A percentile compares a stretch with the other conserved stretches of the same genome.
phyloP scores from a whole-genome alignment of 1,284 basidiomycete species.

The Sphaerobolus stellatus region DNA sequence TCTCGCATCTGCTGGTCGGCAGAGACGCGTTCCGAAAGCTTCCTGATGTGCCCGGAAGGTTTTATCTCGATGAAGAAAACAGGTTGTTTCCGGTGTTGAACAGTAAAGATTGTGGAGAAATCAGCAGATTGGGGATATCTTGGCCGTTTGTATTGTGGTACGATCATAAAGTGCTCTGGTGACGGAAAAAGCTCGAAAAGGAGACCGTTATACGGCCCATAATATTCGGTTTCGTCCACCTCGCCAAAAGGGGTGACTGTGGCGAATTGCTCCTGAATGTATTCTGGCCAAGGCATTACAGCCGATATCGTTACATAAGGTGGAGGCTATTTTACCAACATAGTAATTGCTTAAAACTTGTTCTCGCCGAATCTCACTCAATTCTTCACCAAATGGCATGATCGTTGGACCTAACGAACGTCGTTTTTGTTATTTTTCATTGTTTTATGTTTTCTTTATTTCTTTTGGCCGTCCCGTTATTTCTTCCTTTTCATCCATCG shows the following conservation, averaged over 20 bases:
- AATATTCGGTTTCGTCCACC: not conserved
- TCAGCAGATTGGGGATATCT: not conserved
- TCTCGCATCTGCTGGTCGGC: not conserved
- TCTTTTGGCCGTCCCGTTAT: not conserved
- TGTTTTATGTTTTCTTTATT: not conserved
- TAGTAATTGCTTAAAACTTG: not conserved
- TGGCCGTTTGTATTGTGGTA: not conserved
- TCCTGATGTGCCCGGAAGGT: not conserved
- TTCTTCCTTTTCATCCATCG: not conserved
- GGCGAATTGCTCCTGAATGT: not conserved
- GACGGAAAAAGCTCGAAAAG: not conserved
- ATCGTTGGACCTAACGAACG: not conserved
- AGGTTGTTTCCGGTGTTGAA: not conserved
- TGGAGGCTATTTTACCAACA: not conserved
- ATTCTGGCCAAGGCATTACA: not conserved
- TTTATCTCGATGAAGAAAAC: not conserved
- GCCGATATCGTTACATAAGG: not conserved
- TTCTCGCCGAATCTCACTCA: not conserved
- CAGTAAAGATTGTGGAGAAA: not conserved
- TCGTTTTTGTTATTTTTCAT: not conserved
- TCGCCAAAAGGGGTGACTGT: not conserved
- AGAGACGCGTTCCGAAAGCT: not conserved
- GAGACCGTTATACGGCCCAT: not conserved
- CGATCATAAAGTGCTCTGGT: not conserved
- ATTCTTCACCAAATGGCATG: not conserved